Evolutionary conservation across 163 green algal species (phyloP), one percentile per base, ranked within the genome.

Genomic region (Coccomyxa subellipsoidea): DNA sequence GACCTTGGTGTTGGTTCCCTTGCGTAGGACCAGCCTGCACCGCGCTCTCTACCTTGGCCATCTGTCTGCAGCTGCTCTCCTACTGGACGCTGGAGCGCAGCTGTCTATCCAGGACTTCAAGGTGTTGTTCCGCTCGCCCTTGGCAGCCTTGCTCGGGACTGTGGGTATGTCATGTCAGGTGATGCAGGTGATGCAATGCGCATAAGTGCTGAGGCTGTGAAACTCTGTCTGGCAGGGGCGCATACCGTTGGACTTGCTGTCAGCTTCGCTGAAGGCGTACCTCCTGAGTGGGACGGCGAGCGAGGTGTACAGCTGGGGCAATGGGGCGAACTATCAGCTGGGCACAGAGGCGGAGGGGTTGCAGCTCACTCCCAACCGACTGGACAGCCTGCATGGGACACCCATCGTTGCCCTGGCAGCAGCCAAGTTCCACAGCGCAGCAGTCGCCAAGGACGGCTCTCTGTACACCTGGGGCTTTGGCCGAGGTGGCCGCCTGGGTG

Each of bases 401-500:
- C 32, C 73, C 15, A 81, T 88, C 38, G 77, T 84, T 25, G 32
- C 70, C 0, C 37, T 96, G 34, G 86, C 89, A 1, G 92, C 94
- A 6, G 92, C 89, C 76, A 97, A 98, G 87, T 99, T 97, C 78
- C 96, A 99, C 88, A 93, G 82, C 35, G 92, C 89, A 25, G 92
- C 94, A 0, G 83, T 98, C n/a, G 93, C 88, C 0, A 38, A 35
- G 0, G 88, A 92, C 40, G 95, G 95, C 10, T 76, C 79, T 75
- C 85, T 98, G 71, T 93, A 89, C 77, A 97, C 94, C 3, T 98
- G 95, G 94, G 95, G 95, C 59, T 98, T 93, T 91, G 95, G 94
- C 36, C 87, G 92, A 8, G 95, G 95, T 18, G 95, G 95, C 1
- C 83, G 95, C 18, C 85, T 98, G 76, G 95, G 91, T 92, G 82